Base-by-base conservation (phyloP, 257 asterid species). In the Nyctanthes arbortristis region DNA sequence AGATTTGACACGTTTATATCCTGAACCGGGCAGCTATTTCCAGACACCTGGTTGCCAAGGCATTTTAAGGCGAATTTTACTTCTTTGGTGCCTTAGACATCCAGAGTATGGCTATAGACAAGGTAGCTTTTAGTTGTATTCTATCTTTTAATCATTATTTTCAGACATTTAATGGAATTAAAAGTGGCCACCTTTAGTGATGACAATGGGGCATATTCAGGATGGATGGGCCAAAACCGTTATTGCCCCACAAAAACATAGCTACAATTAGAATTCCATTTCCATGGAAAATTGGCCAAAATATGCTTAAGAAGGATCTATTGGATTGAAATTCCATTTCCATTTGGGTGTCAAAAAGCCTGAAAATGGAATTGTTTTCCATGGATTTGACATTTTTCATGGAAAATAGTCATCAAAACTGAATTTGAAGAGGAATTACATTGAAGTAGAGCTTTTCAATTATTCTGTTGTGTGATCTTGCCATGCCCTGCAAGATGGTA, bases 1-100 rank as follows among this genome's bases (percentile, higher is more conserved):
- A 81, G 99, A 93, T 86, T 84, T 91, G 83, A 83, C 96, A 0
- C 99, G 97, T 27, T 81, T 93, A 73, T 93, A 93, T 83, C 97
- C 97, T 76, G 99, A 91, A 78, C 86, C 89, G 65, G 96, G 96
- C 75, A 87, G 96, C 85, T 91, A 91, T 76, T 93, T 93, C 72
- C 99, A 90, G 79, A 90, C 97, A 55, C 83, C 82, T 69, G 96
- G 78, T 66, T 93, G 97, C 73, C 97, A 91, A 81, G 83, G 92
- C 80, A 89, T 93, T 88, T 73, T 93, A 73, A 82, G 96, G 63
- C 81, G 99, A 60, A 84, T 93, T 74, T 78, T 93, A 73, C 79
- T 93, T 70, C 94, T 93, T 67, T 91, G 99, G 99, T 87, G 99
- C 82, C 96, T 93, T 65, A 73, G 86, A 56, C 87, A 91, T 75